phyloP scores from a whole-genome alignment of 192 early-diverging fungal species.

The Radiomyces spectabilis region DNA sequence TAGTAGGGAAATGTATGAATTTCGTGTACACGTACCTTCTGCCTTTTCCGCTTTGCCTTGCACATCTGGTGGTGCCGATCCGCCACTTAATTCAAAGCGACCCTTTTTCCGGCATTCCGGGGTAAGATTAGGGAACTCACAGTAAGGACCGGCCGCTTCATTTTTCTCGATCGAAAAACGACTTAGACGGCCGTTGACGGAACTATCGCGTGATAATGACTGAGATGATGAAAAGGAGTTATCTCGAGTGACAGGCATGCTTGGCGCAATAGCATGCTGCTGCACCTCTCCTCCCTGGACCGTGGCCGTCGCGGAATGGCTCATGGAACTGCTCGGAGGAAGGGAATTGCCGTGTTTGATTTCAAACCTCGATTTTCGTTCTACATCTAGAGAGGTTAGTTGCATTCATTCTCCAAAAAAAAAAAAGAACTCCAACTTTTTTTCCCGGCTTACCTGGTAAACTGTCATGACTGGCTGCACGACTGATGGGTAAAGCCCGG shows the following conservation, averaged over 20 bases:
- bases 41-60: too few species aligned
- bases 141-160: too few species aligned
- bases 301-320: not conserved
- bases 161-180: not conserved
- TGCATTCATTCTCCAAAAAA: not conserved
- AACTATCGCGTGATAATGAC: not conserved
- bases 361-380: slow-evolving; percentile 27
- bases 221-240: slow-evolving; percentile 13
- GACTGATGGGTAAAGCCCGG: not conserved
- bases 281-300: not conserved
- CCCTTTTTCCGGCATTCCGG: slow-evolving; percentile 14
- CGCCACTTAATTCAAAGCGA: slow-evolving; percentile 13
- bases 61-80: not conserved
- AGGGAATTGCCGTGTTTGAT: slow-evolving; percentile 6
- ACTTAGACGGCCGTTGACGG: not conserved
- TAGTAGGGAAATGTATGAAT: too few species aligned
- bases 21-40: too few species aligned
- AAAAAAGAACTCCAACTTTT: not conserved
- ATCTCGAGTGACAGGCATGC: not conserved
- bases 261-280: too few species aligned
- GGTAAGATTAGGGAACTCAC: too few species aligned
- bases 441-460: not conserved
- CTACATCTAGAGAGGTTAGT: not conserved
- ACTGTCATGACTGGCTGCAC: not conserved
- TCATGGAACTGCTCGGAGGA: not conserved